These are phyloP conservation scores for Akebia trifoliata DNA, from an alignment of 164 flowering plant species.

Conservation along the genomic window DNA sequence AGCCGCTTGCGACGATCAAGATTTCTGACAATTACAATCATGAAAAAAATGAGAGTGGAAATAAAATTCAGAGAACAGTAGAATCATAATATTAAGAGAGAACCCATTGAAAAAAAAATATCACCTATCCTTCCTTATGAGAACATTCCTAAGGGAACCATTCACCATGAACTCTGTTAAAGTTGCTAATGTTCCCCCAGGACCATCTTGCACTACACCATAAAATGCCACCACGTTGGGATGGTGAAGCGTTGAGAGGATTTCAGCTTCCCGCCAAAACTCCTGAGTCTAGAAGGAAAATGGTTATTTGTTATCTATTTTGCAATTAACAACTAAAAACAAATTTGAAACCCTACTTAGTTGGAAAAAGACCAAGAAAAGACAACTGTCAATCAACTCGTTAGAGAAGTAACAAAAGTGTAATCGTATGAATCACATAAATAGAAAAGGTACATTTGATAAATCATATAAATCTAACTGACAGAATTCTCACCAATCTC, in stretches of 20 bases:
- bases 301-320: neutral
- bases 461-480: neutral
- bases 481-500: constrained; percentile 53
- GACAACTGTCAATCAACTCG: too few relatives aligned
- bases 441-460: neutral
- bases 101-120: neutral
- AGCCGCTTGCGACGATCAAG: constrained; percentile 82
- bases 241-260: constrained; percentile 91
- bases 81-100: neutral
- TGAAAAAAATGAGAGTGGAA: constrained; percentile 2
- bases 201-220: constrained; percentile 95
- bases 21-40: constrained; percentile 35
- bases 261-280: constrained; percentile 93
- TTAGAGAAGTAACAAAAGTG: too few relatives aligned
- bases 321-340: neutral
- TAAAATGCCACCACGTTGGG: constrained; percentile 94
- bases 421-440: too few relatives aligned
- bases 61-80: neutral
- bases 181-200: constrained; percentile 86
- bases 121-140: constrained; percentile 82
- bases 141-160: constrained; percentile 89
- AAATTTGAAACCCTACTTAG: neutral
- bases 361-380: neutral
- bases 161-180: constrained; percentile 92
- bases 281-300: constrained; percentile 48